Conservation (phyloP, 108 stramenopile genomes). For the Cyclotella choctawhatcheeana region DNA sequence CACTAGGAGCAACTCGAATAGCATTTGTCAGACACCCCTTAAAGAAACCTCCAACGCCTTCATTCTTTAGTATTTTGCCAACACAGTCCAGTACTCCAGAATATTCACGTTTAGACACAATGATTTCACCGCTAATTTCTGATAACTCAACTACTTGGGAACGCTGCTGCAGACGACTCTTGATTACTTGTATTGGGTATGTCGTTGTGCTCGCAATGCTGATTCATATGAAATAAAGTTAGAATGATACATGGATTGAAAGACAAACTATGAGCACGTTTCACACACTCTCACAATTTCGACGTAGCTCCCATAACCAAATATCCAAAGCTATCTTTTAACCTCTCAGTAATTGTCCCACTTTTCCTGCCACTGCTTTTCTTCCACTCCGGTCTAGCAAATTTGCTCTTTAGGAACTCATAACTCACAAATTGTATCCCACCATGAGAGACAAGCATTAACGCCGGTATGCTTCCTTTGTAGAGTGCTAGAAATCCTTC, state of each 20-base stretch:
- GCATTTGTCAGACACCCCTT: slow-evolving; percentile 96
- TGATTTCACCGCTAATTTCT: slow-evolving; percentile 64
- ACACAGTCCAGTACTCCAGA: slow-evolving; percentile 70
- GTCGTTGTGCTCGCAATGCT: slow-evolving; percentile 85
- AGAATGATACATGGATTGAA: not conserved
- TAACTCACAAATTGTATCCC: slow-evolving; percentile 97
- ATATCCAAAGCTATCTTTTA: slow-evolving; percentile 79
- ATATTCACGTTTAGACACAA: slow-evolving; percentile 74
- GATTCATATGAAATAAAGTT: no score
- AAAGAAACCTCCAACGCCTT: slow-evolving; percentile 93
- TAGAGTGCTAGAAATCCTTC: slow-evolving; percentile 95
- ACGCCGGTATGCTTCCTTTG: slow-evolving; percentile 92
- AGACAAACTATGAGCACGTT: not conserved
- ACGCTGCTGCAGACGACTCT: slow-evolving; percentile 95
- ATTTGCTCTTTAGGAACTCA: slow-evolving; percentile 89
- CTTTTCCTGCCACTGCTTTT: slow-evolving; percentile 31
- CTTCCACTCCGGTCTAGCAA: slow-evolving; percentile 43
- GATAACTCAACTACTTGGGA: slow-evolving; percentile 72
- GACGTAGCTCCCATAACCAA: slow-evolving; percentile 85
- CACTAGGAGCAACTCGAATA: slow-evolving; percentile 94
- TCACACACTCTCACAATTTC: slow-evolving; percentile 69
- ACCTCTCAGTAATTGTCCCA: slow-evolving; percentile 47
- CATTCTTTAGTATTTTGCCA: slow-evolving; percentile 64
- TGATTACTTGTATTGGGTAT: slow-evolving; percentile 95
- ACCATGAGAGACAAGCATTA: slow-evolving; percentile 95